Evolutionary conservation across 768 basidiomycete genomes (phyloP).

Genomic region (Kwoniella europaea): DNA sequence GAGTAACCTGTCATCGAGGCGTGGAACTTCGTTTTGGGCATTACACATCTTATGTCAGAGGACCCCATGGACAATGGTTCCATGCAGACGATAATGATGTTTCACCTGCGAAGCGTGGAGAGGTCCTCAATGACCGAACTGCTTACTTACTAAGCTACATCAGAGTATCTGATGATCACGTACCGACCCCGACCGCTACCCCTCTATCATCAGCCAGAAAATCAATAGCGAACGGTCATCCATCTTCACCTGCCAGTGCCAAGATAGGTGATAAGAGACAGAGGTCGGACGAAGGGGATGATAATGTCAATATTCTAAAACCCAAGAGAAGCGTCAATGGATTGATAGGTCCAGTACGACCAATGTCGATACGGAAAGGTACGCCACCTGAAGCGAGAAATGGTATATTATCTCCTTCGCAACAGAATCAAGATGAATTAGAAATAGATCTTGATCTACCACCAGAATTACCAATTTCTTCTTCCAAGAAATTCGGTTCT

Average conservation of each 20-base stretch:
- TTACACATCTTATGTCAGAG: slow-evolving; percentile 84
- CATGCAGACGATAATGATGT: slow-evolving; percentile 94
- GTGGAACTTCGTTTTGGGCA: slow-evolving; percentile 93
- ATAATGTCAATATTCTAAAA: neutral
- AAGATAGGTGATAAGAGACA: slow-evolving; percentile 10
- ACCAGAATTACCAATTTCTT: slow-evolving; percentile 6
- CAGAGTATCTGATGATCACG: slow-evolving; percentile 53
- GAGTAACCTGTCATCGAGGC: slow-evolving; percentile 90
- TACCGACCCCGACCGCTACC: slow-evolving; percentile 2
- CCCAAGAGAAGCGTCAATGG: slow-evolving; percentile 10
- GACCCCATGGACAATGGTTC: slow-evolving; percentile 74
- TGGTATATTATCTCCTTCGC: neutral
- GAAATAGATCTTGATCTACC: slow-evolving; percentile 8
- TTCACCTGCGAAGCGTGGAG: slow-evolving; percentile 54
- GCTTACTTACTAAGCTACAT: slow-evolving; percentile 96
- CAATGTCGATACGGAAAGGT: slow-evolving; percentile 12
- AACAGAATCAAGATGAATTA: neutral
- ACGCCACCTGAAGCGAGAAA: slow-evolving; percentile 1
- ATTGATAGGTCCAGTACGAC: neutral
- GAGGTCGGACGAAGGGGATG: slow-evolving; percentile 10
- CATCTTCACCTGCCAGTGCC: neutral
- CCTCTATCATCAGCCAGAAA: neutral
- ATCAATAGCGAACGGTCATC: slow-evolving; percentile 6
- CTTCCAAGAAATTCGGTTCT: slow-evolving; percentile 17
- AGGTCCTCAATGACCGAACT: slow-evolving; percentile 71